These are phyloP conservation scores for Penicillium sp. DNA, from an alignment of 2,329 filamentous ascomycete species.

Conservation along the genomic window DNA sequence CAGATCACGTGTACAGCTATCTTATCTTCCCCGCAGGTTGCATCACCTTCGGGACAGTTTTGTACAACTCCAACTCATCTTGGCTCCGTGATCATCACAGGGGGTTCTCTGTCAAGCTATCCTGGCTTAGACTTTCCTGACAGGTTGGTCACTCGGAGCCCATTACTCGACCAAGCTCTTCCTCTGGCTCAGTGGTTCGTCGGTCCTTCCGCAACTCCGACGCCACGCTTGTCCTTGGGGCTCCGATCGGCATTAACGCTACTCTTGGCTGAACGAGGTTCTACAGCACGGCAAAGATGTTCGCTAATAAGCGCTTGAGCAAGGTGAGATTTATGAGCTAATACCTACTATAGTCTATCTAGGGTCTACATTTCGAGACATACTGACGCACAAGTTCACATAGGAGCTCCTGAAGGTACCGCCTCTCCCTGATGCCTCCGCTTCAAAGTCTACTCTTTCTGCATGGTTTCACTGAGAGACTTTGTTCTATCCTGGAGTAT, in stretches of 20 bases:
- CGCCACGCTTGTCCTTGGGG: conserved; percentile 9
- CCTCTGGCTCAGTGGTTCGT: conserved; percentile 3
- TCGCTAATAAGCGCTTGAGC: conserved; percentile 51
- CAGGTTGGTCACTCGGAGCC: neutral
- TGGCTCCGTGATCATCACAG: neutral
- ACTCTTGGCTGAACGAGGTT: neutral
- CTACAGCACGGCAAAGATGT: conserved; percentile 39
- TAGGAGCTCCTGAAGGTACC: conserved; percentile 59
- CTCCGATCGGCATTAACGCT: neutral
- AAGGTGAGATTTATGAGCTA: conserved; percentile 39
- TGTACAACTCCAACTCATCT: conserved; percentile 1
- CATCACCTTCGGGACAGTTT: neutral
- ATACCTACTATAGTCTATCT: neutral
- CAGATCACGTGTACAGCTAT: conserved; percentile 10
- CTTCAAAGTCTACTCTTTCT: neutral
- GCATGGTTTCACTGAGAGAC: neutral
- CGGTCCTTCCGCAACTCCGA: neutral
- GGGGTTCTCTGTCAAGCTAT: neutral
- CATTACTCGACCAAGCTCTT: neutral
- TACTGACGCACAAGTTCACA: conserved; percentile 24
- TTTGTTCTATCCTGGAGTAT: neutral
- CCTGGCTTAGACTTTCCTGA: neutral
- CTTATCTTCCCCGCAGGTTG: conserved; percentile 16
- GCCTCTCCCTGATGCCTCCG: neutral
- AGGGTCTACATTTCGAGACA: neutral